A percentile compares a stretch with the other conserved stretches of the same genome.
These are phyloP conservation scores for Hemisphaericaspora subhashii DNA, from an alignment of 1,139 yeast genomes.

Conservation along the genomic window DNA sequence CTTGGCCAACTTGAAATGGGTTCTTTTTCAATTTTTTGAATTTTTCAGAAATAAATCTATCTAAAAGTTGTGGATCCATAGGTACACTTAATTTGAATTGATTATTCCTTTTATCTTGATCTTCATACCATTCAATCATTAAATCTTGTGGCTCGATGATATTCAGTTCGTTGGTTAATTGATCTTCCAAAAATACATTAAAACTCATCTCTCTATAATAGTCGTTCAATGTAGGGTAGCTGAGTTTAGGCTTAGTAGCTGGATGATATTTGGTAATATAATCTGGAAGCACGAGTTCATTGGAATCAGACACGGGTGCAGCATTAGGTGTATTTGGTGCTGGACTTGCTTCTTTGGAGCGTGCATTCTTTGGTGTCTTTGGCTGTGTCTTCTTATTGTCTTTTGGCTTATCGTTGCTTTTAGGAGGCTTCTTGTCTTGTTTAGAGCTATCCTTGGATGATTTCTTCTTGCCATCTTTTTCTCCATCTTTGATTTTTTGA, in stretches of 20 bases:
- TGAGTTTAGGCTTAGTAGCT: conserved; percentile 39
- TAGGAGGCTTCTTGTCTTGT: background rate
- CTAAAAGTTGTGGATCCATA: conserved; percentile 37
- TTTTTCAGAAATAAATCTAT: conserved; percentile 44
- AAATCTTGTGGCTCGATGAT: conserved; percentile 38
- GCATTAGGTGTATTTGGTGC: conserved; percentile 1
- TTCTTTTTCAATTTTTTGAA: conserved; percentile 43
- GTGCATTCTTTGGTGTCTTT: background rate
- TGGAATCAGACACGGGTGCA: background rate
- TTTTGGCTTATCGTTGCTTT: background rate
- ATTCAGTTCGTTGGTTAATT: conserved; percentile 39
- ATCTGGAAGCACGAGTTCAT: conserved; percentile 22
- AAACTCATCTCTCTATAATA: conserved; percentile 61
- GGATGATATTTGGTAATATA: conserved; percentile 30
- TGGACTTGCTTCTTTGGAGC: conserved; percentile 3
- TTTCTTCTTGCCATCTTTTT: conserved; percentile 1
- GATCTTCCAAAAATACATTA: conserved; percentile 63
- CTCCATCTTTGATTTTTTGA: too few relatives aligned
- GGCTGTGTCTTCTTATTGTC: background rate
- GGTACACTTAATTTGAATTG: conserved; percentile 38
- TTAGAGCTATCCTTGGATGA: background rate
- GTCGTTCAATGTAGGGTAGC: conserved; percentile 48
- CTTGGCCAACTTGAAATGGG: conserved; percentile 49
- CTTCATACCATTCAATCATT: conserved; percentile 54
- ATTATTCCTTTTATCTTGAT: conserved; percentile 42